Percentiles rank a stretch among this genome's conserved stretches.
Evolutionary conservation across 805 yeast genomes (phyloP).

Genomic region (Starmerella bacillaris): DNA sequence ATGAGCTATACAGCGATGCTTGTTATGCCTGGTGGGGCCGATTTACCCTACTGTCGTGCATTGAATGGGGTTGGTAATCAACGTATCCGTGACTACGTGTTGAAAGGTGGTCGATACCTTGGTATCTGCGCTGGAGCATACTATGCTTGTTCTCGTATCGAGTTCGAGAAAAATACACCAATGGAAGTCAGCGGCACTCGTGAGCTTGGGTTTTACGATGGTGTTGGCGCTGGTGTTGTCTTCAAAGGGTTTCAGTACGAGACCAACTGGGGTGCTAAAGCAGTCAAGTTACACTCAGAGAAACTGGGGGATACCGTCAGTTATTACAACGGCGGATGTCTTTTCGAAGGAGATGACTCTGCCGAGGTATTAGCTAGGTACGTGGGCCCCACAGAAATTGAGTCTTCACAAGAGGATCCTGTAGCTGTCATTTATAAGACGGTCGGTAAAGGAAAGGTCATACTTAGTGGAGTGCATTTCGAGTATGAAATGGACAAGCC

Average conservation of each 20-base stretch:
- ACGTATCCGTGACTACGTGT: slow-evolving; percentile 43
- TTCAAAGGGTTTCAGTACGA: slow-evolving; percentile 65
- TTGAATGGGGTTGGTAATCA: slow-evolving; percentile 54
- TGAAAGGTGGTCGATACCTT: slow-evolving; percentile 61
- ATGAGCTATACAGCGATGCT: slow-evolving; percentile 53
- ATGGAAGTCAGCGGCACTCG: slow-evolving; percentile 77
- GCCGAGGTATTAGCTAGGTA: slow-evolving; percentile 65
- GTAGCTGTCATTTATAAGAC: slow-evolving; percentile 62
- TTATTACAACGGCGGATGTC: slow-evolving; percentile 82
- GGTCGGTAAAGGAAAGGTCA: slow-evolving; percentile 57
- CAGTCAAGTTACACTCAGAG: slow-evolving; percentile 26
- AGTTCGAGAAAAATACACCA: slow-evolving; percentile 59
- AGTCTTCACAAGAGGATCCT: slow-evolving; percentile 19
- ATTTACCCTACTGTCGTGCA: slow-evolving; percentile 59
- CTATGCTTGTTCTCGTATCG: slow-evolving; percentile 55
- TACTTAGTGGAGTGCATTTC: slow-evolving; percentile 77
- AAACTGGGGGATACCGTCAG: slow-evolving; percentile 3
- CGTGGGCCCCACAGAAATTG: slow-evolving; percentile 36
- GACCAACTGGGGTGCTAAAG: slow-evolving; percentile 56
- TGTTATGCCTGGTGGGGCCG: slow-evolving; percentile 96
- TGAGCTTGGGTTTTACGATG: slow-evolving; percentile 69
- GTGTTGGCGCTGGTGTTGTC: slow-evolving; percentile 65
- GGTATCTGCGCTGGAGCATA: slow-evolving; percentile 97
- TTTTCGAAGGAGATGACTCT: slow-evolving; percentile 45
- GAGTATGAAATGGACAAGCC: slow-evolving; percentile 43